Percentiles rank a stretch among this genome's conserved stretches.
phyloP scores from a whole-genome alignment of 257 asterid species.

The Rauvolfia tetraphylla region DNA sequence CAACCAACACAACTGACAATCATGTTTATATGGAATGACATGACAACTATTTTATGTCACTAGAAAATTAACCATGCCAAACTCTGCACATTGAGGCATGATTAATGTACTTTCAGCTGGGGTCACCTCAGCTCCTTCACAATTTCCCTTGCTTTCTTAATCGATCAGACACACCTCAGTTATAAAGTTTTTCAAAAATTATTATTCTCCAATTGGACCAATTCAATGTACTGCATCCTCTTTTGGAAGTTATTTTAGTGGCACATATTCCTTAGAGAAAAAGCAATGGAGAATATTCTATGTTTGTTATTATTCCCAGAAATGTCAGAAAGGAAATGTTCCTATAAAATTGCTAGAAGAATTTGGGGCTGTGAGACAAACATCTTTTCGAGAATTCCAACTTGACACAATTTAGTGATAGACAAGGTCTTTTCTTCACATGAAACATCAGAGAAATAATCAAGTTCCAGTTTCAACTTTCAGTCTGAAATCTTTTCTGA shows the following conservation, averaged over 20 bases:
- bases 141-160: background rate
- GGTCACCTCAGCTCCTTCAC: background rate
- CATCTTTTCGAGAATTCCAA: background rate
- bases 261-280: background rate
- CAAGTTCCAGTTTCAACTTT: background rate
- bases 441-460: background rate
- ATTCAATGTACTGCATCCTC: background rate
- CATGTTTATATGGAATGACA: conserved; percentile 12
- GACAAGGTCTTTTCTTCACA: background rate
- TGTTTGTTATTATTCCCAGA: background rate
- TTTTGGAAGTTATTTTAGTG: background rate
- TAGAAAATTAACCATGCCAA: conserved; percentile 1
- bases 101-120: conserved; percentile 5
- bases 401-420: background rate
- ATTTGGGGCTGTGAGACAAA: background rate
- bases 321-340: background rate
- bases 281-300: background rate
- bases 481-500: background rate
- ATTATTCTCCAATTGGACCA: background rate
- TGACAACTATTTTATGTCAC: background rate
- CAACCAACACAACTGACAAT: conserved; percentile 13
- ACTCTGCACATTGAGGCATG: conserved; percentile 6
- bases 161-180: background rate
- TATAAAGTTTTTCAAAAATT: background rate
- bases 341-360: background rate